Evolutionary conservation across 805 yeast species (phyloP).

Genomic region (Kregervanrija delftensis): DNA sequence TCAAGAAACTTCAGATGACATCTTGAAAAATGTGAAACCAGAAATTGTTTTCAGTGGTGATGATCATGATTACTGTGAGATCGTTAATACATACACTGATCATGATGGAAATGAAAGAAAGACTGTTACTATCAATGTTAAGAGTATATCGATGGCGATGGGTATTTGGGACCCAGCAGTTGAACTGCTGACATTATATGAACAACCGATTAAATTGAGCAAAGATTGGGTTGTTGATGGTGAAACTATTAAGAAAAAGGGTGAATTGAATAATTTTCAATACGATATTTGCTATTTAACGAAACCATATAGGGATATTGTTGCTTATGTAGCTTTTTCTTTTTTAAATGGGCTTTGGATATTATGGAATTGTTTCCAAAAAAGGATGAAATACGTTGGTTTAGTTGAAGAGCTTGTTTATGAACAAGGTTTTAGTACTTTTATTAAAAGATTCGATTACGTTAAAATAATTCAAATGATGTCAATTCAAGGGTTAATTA

Average conservation of each 20-base stretch:
- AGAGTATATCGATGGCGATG: conserved; percentile 87
- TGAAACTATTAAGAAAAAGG: conserved; percentile 20
- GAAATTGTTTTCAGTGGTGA: conserved; percentile 80
- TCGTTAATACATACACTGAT: conserved; percentile 39
- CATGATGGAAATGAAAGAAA: background rate
- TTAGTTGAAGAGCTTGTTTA: background rate
- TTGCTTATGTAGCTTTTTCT: conserved; percentile 32
- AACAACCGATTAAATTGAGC: conserved; percentile 7
- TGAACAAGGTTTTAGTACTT: too few species aligned
- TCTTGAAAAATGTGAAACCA: conserved; percentile 58
- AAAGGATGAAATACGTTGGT: background rate
- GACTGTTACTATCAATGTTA: conserved; percentile 36
- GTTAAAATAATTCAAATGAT: too few species aligned
- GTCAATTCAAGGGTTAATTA: too few species aligned
- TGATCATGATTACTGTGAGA: conserved; percentile 92
- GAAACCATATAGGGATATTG: conserved; percentile 37
- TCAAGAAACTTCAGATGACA: conserved; percentile 45
- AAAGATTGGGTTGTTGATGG: conserved; percentile 22
- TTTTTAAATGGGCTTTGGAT: conserved; percentile 14
- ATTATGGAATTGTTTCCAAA: conserved; percentile 1
- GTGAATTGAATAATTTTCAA: conserved; percentile 29
- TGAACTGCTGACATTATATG: conserved; percentile 21
- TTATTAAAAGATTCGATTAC: too few species aligned
- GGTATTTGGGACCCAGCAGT: conserved; percentile 44
- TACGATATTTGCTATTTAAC: conserved; percentile 40